A percentile compares a stretch with the other conserved stretches of the same genome.
Evolutionary conservation across 345 rosid genomes (phyloP).

Genomic region (Combretum micranthum): DNA sequence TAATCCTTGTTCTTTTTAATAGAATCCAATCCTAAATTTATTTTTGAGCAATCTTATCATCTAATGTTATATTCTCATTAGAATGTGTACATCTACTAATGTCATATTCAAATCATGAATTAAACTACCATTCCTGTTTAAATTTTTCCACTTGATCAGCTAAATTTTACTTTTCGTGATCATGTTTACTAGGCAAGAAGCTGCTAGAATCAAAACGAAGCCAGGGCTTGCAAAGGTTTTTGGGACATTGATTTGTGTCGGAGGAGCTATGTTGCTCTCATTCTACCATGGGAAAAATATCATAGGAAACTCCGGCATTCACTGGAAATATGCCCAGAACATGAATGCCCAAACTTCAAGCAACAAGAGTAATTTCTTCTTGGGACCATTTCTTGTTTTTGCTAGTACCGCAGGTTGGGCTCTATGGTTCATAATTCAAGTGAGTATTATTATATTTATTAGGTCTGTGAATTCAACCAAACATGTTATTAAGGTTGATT

Average conservation of each 20-base stretch:
- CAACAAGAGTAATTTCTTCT: constrained; percentile 30
- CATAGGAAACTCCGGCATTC: constrained; percentile 61
- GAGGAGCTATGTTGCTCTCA: constrained; percentile 88
- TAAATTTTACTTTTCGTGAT: neutral
- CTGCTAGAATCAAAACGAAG: constrained; percentile 39
- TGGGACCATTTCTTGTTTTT: constrained; percentile 62
- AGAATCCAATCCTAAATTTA: too few species aligned
- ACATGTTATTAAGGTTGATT: too few species aligned
- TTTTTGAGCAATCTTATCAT: too few species aligned
- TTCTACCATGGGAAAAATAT: constrained; percentile 71
- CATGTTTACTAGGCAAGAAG: constrained; percentile 62
- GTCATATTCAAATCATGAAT: too few species aligned
- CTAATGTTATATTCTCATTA: too few species aligned
- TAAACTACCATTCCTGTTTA: too few species aligned
- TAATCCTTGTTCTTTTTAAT: neutral
- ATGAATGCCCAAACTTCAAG: constrained; percentile 15
- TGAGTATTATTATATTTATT: constrained; percentile 13
- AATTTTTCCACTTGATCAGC: too few species aligned
- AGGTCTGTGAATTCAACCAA: too few species aligned
- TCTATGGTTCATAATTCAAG: constrained; percentile 79
- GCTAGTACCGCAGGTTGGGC: constrained; percentile 58
- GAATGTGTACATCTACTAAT: too few species aligned
- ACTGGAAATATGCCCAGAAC: constrained; percentile 59
- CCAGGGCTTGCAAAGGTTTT: constrained; percentile 75
- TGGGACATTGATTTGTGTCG: constrained; percentile 73